Conservation (phyloP, 768 basidiomycete genomes). For the Vararia minispora region DNA sequence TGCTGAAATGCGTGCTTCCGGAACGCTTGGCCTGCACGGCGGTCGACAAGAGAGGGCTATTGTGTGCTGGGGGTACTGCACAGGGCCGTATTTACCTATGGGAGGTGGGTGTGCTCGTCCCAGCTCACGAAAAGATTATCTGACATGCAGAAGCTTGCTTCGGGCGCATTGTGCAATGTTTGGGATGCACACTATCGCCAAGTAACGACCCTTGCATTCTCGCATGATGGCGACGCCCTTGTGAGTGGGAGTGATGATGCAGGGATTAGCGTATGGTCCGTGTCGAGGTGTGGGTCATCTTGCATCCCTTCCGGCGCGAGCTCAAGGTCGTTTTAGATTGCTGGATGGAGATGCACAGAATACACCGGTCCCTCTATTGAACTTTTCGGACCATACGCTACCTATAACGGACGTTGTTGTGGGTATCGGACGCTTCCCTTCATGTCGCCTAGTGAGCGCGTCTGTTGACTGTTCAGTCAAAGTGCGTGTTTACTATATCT, state of each 20-base stretch:
- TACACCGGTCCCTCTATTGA: too few species aligned
- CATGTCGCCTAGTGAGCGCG: constrained; percentile 66
- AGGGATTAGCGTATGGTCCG: constrained; percentile 78
- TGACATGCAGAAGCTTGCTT: constrained; percentile 53
- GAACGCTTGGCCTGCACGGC: constrained; percentile 81
- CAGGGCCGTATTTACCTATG: constrained; percentile 90
- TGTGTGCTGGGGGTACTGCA: constrained; percentile 80
- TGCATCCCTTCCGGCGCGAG: not conserved
- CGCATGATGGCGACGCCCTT: constrained; percentile 67
- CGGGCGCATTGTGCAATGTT: constrained; percentile 85
- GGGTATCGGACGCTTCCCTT: constrained; percentile 71
- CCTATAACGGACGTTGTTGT: constrained; percentile 75
- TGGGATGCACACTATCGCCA: constrained; percentile 96
- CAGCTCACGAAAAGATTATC: not conserved
- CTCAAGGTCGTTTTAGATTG: constrained; percentile 35
- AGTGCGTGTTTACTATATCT: constrained; percentile 27
- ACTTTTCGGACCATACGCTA: constrained; percentile 85
- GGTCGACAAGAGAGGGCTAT: constrained; percentile 58
- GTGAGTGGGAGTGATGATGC: constrained; percentile 89
- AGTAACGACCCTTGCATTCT: constrained; percentile 75
- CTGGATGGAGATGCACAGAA: constrained; percentile 65
- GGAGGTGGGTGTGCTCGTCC: constrained; percentile 55
- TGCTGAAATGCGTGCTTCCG: constrained; percentile 76
- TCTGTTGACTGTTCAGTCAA: constrained; percentile 89
- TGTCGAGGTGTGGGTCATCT: constrained; percentile 49